These are phyloP conservation scores for Pyronema domesticum DNA, from an alignment of 495 filamentous ascomycete species.

Conservation along the genomic window DNA sequence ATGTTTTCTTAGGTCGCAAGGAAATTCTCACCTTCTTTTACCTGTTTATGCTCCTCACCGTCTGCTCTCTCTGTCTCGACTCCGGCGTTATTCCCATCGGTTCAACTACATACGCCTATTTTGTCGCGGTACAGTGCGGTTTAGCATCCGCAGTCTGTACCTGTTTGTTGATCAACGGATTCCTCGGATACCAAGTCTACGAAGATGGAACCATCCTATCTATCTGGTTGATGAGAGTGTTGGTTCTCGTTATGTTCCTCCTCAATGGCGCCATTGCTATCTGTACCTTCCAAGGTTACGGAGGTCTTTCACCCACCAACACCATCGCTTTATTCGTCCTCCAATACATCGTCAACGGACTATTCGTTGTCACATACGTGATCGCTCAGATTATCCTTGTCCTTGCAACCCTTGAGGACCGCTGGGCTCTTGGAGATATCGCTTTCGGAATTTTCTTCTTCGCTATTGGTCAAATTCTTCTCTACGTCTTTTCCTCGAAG, in stretches of 20 bases:
- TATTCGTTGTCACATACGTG: slow-evolving; percentile 74
- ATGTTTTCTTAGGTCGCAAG: slow-evolving; percentile 57
- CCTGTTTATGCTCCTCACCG: slow-evolving; percentile 76
- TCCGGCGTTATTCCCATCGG: slow-evolving; percentile 79
- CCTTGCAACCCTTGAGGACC: slow-evolving; percentile 74
- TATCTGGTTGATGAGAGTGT: slow-evolving; percentile 74
- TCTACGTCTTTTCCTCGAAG: slow-evolving; percentile 72
- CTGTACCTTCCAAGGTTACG: slow-evolving; percentile 85
- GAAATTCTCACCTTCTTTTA: slow-evolving; percentile 98
- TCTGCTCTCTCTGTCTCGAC: slow-evolving; percentile 78
- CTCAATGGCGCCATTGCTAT: slow-evolving; percentile 75
- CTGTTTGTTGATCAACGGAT: slow-evolving; percentile 87
- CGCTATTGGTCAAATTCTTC: slow-evolving; percentile 75
- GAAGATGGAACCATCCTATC: slow-evolving; percentile 94
- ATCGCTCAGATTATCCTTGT: slow-evolving; percentile 76
- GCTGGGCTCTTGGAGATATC: slow-evolving; percentile 90
- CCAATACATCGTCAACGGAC: slow-evolving; percentile 75
- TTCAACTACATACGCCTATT: slow-evolving; percentile 69
- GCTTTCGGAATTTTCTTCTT: slow-evolving; percentile 85
- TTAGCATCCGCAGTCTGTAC: slow-evolving; percentile 76
- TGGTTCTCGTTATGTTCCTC: slow-evolving; percentile 63
- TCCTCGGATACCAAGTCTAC: slow-evolving; percentile 96
- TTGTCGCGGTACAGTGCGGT: slow-evolving; percentile 76
- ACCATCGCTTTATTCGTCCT: slow-evolving; percentile 84
- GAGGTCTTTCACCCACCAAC: slow-evolving; percentile 64